Evolutionary conservation across 1,139 yeast species (phyloP).

Genomic region (Scheffersomyces stambukii): DNA sequence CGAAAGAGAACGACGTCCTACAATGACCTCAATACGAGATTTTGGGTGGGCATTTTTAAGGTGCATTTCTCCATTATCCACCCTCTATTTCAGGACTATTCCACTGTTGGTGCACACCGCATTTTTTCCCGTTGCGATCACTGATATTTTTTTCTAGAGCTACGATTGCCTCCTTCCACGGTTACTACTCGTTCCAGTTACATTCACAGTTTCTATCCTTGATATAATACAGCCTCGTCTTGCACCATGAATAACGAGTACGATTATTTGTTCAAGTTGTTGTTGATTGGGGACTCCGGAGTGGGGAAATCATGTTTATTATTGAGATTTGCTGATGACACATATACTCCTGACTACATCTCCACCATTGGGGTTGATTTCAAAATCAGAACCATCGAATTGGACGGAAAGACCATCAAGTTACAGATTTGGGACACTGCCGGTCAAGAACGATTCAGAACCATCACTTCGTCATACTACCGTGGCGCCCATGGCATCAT

Average conservation of each 20-base stretch:
- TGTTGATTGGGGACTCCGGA: slow-evolving; percentile 96
- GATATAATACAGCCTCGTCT: slow-evolving; percentile 1
- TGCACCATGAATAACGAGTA: slow-evolving; percentile 76
- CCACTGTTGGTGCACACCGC: no score
- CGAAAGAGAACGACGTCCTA: no score
- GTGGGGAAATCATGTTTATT: slow-evolving; percentile 96
- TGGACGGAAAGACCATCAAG: slow-evolving; percentile 96
- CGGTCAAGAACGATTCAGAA: slow-evolving; percentile 96
- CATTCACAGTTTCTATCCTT: no score
- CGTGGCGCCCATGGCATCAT: slow-evolving; percentile 99
- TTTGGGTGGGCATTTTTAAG: no score
- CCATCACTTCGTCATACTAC: slow-evolving; percentile 95
- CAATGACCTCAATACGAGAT: no score
- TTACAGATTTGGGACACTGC: slow-evolving; percentile 99
- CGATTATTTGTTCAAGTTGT: slow-evolving; percentile 93
- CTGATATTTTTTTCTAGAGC: no score
- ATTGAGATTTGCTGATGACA: slow-evolving; percentile 94
- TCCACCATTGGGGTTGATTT: slow-evolving; percentile 98
- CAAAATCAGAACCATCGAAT: slow-evolving; percentile 93
- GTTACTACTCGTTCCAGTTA: no score
- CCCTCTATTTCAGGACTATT: no score
- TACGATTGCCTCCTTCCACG: no score
- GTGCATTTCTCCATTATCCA: no score
- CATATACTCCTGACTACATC: slow-evolving; percentile 94
- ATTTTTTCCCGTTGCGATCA: no score